Evolutionary conservation across 2,329 filamentous ascomycete genomes (phyloP).

Genomic region (Didymella glomerata): DNA sequence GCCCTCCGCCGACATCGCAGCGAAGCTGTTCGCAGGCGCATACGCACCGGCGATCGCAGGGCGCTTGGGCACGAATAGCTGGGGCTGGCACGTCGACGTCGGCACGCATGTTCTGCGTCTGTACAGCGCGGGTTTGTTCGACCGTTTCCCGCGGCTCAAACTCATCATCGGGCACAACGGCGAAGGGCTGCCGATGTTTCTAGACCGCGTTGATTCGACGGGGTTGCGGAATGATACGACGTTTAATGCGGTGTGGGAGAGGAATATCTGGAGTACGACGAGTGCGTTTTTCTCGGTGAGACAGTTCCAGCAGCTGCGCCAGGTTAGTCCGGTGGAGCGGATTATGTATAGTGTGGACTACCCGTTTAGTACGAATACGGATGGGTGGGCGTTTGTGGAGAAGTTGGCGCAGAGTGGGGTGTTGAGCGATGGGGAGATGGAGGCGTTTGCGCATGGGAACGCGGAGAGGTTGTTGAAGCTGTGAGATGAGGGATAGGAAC

Average conservation of each 20-base stretch:
- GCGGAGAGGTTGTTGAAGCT: constrained; percentile 49
- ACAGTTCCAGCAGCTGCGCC: constrained; percentile 60
- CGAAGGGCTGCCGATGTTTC: constrained; percentile 59
- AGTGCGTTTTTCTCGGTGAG: constrained; percentile 64
- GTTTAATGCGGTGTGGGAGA: constrained; percentile 62
- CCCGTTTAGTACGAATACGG: constrained; percentile 54
- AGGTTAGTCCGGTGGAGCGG: constrained; percentile 59
- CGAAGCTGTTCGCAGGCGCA: constrained; percentile 17
- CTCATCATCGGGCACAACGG: constrained; percentile 59
- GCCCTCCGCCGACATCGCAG: constrained; percentile 53
- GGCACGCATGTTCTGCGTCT: constrained; percentile 64
- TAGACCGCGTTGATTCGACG: constrained; percentile 50
- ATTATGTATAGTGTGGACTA: constrained; percentile 64
- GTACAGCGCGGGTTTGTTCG: constrained; percentile 61
- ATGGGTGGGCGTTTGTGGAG: constrained; percentile 58
- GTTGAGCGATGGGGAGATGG: constrained; percentile 58
- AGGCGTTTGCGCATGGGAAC: constrained; percentile 60
- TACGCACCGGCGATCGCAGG: constrained; percentile 12
- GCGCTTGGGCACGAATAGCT: constrained; percentile 51
- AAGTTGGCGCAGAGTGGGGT: constrained; percentile 57
- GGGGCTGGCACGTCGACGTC: constrained; percentile 67
- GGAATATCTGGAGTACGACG: constrained; percentile 67
- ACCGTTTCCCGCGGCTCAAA: constrained; percentile 57
- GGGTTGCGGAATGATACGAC: constrained; percentile 55
- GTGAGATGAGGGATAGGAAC: neutral